phyloP scores from a whole-genome alignment of 129 eudicot species.

The Artemisia tridentata region DNA sequence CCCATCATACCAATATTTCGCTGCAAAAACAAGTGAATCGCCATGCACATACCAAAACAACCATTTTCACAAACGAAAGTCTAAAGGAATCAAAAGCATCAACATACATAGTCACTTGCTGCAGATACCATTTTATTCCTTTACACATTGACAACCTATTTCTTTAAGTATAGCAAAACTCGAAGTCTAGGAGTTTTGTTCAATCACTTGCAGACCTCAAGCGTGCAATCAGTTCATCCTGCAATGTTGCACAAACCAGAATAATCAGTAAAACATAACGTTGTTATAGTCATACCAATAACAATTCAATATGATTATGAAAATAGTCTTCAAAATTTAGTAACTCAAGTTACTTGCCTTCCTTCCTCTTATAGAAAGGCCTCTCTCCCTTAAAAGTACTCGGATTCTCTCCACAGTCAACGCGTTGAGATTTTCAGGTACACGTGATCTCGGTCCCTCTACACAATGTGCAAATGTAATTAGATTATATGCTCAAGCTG shows the following conservation, averaged over 20 bases:
- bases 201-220: constrained; percentile 45
- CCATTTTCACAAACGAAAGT: constrained; percentile 15
- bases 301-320: not conserved
- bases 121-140: constrained; percentile 12
- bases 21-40: not conserved
- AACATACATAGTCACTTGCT: constrained; percentile 11
- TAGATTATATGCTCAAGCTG: constrained; percentile 2
- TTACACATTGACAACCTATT: constrained; percentile 7
- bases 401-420: constrained; percentile 75
- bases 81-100: constrained; percentile 10
- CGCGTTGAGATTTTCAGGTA: constrained; percentile 46
- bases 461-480: constrained; percentile 12
- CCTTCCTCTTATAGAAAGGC: constrained; percentile 65
- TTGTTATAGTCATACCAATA: not conserved
- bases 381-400: constrained; percentile 63
- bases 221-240: constrained; percentile 71
- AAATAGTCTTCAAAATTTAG: not conserved
- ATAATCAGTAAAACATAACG: not conserved
- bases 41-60: not conserved
- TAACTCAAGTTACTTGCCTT: constrained; percentile 51
- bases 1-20: not conserved
- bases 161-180: not conserved
- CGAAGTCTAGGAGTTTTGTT: constrained; percentile 5
- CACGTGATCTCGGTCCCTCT: constrained; percentile 51
- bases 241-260: constrained; percentile 19